Percentiles rank a stretch among this genome's conserved stretches.
These are phyloP conservation scores for Auriscalpium orientale DNA, from an alignment of 768 basidiomycete species.

Conservation along the genomic window DNA sequence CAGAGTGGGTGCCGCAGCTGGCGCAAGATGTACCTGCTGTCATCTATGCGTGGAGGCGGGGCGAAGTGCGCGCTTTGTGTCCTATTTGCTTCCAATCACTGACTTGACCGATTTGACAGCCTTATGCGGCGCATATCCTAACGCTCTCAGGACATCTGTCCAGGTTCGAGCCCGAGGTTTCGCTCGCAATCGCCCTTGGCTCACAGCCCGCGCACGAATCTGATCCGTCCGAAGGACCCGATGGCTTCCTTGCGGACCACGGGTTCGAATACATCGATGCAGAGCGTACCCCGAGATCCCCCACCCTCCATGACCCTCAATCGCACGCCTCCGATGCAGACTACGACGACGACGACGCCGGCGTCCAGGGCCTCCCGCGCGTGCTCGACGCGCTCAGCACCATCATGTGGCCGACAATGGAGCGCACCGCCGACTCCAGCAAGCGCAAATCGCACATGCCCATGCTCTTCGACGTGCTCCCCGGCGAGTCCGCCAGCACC, in stretches of 20 bases:
- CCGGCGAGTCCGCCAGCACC: background rate
- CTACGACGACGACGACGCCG: background rate
- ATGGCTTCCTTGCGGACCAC: conserved; percentile 56
- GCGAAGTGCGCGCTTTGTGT: conserved; percentile 43
- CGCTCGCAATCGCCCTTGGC: conserved; percentile 56
- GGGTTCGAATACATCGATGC: conserved; percentile 78
- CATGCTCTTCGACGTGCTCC: conserved; percentile 21
- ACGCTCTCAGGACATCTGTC: conserved; percentile 40
- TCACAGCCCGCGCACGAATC: conserved; percentile 18
- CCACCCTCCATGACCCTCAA: background rate
- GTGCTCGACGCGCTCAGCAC: conserved; percentile 77
- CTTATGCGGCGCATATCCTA: conserved; percentile 49
- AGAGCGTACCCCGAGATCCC: conserved; percentile 16
- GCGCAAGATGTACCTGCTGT: conserved; percentile 56
- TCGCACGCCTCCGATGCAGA: background rate
- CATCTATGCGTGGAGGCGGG: conserved; percentile 61
- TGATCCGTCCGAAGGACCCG: conserved; percentile 36
- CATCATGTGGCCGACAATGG: conserved; percentile 84
- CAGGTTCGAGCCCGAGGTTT: conserved; percentile 59
- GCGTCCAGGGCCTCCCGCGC: conserved; percentile 45
- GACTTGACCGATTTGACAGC: conserved; percentile 26
- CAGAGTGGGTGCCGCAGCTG: conserved; percentile 33
- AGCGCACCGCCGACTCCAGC: conserved; percentile 27
- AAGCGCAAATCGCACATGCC: conserved; percentile 20
- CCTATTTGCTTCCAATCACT: conserved; percentile 2